Percentiles rank a stretch among this genome's conserved stretches.
Evolutionary conservation across 164 flowering plant species (phyloP).

Genomic region (Protea cynaroides): DNA sequence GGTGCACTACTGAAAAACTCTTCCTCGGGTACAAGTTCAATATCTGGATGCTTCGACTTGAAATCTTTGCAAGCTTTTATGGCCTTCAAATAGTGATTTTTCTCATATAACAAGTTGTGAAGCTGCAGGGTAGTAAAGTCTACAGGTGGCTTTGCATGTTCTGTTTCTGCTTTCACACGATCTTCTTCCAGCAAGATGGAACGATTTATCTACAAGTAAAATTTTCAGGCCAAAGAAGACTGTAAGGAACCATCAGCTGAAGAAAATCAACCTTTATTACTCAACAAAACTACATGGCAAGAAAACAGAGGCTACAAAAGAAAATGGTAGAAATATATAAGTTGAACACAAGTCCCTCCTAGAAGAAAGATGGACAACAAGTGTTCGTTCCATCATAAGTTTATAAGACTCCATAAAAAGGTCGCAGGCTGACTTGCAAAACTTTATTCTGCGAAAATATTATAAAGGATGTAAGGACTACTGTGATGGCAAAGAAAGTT

Average conservation of each 20-base stretch:
- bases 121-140: constrained; percentile 92
- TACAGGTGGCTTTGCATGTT: constrained; percentile 87
- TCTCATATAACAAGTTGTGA: constrained; percentile 94
- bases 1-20: constrained; percentile 77
- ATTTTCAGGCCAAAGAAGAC: neutral
- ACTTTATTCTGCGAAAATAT: too few relatives aligned
- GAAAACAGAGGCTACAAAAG: neutral
- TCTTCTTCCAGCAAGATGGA: constrained; percentile 86
- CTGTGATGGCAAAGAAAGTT: too few relatives aligned
- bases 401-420: too few relatives aligned
- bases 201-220: constrained; percentile 57
- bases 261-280: neutral
- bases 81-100: constrained; percentile 88
- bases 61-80: constrained; percentile 95
- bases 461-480: too few relatives aligned
- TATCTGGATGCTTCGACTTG: constrained; percentile 88
- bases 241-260: neutral
- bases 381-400: too few relatives aligned
- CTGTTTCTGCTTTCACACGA: constrained; percentile 76
- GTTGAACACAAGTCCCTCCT: too few relatives aligned
- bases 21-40: constrained; percentile 85
- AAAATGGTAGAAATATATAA: too few relatives aligned
- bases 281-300: neutral
- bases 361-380: too few relatives aligned
- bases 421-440: too few relatives aligned